Conservation (phyloP, 1,139 yeast genomes). For the Candida glucosophila region DNA sequence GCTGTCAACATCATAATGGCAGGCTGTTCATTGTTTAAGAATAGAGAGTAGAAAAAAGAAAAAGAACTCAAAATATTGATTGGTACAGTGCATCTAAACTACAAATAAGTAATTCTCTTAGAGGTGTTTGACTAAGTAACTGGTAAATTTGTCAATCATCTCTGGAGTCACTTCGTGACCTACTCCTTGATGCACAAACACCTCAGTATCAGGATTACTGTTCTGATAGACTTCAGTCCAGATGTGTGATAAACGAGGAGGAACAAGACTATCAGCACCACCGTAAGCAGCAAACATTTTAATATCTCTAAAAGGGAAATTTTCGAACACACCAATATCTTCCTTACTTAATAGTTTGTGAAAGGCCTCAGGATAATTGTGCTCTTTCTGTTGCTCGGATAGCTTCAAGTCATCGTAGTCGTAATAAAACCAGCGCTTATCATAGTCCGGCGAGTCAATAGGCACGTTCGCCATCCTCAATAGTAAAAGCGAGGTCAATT, state of each 20-base stretch:
- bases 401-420: constrained; percentile 29
- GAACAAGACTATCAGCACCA: constrained; percentile 28
- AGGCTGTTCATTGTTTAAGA: too few relatives aligned
- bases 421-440: constrained; percentile 23
- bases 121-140: constrained; percentile 20
- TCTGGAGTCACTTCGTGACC: constrained; percentile 29
- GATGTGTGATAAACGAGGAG: constrained; percentile 21
- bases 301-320: constrained; percentile 23
- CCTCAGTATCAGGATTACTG: constrained; percentile 17
- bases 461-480: constrained; percentile 24
- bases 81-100: too few relatives aligned
- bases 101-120: too few relatives aligned
- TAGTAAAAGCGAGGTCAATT: constrained; percentile 33
- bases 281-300: constrained; percentile 33
- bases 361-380: constrained; percentile 26
- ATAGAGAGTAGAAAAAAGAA: too few relatives aligned
- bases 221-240: constrained; percentile 27
- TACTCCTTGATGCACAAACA: constrained; percentile 21
- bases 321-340: constrained; percentile 26
- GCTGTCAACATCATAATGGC: too few relatives aligned
- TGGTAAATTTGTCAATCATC: constrained; percentile 26
- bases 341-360: constrained; percentile 22
- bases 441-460: constrained; percentile 11
- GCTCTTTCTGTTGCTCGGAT: constrained; percentile 14
- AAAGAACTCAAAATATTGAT: too few relatives aligned